Evolutionary conservation across 208 protist species (phyloP).

Genomic region (Trichomonas vaginalis): DNA sequence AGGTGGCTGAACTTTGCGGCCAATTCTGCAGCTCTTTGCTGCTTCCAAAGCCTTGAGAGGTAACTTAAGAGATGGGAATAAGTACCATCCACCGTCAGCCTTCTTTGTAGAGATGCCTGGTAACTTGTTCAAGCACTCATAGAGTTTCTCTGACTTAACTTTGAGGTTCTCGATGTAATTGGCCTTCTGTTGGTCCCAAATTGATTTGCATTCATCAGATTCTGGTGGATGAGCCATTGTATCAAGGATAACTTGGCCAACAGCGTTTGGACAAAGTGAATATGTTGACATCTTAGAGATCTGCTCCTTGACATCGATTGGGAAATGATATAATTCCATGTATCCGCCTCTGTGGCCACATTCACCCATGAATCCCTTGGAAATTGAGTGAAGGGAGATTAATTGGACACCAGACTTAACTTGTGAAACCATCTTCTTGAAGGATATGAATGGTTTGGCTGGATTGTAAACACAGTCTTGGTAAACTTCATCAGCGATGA

Average conservation of each 20-base stretch:
- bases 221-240: constrained; percentile 82
- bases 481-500: constrained; percentile 97
- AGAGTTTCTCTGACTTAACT: not conserved
- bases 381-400: constrained; percentile 87
- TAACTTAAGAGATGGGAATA: constrained; percentile 62
- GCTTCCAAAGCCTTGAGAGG: constrained; percentile 33
- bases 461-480: constrained; percentile 83
- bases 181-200: constrained; percentile 47
- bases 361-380: constrained; percentile 71
- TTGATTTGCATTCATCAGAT: constrained; percentile 66
- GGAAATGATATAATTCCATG: constrained; percentile 63
- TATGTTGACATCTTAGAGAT: constrained; percentile 82
- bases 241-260: constrained; percentile 70
- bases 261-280: constrained; percentile 64
- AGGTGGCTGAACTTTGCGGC: constrained; percentile 46
- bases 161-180: constrained; percentile 50
- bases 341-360: constrained; percentile 93
- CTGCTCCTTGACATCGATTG: constrained; percentile 47
- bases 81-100: constrained; percentile 81
- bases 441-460: constrained; percentile 38
- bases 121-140: constrained; percentile 63
- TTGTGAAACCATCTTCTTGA: constrained; percentile 52
- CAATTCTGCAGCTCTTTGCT: not conserved
- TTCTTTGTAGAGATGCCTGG: constrained; percentile 65
- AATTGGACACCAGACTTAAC: constrained; percentile 46